Evolutionary conservation across 2,329 filamentous ascomycete species (phyloP).

Genomic region (Colletotrichum sp.): DNA sequence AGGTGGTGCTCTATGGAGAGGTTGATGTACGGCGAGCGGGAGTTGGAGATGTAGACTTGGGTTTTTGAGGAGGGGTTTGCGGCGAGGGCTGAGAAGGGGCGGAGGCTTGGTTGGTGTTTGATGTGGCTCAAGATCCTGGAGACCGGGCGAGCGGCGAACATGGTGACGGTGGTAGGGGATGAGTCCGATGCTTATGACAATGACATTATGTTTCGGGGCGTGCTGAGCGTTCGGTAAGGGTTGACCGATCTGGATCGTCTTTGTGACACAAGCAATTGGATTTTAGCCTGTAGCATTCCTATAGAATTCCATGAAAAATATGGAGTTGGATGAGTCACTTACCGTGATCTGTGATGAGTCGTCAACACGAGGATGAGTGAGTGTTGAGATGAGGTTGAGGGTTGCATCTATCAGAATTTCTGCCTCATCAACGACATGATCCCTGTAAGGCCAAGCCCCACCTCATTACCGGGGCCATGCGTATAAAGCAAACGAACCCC

Average conservation of each 20-base stretch:
- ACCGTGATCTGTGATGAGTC: background rate
- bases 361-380: background rate
- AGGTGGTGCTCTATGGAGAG: constrained; percentile 94
- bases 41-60: constrained; percentile 76
- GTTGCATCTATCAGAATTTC: constrained; percentile 16
- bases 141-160: background rate
- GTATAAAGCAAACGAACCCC: constrained; percentile 3
- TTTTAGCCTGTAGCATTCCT: background rate
- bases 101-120: background rate
- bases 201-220: background rate
- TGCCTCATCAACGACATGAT: background rate
- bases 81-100: constrained; percentile 28
- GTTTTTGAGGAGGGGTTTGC: constrained; percentile 50
- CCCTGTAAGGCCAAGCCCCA: background rate
- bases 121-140: background rate
- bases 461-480: constrained; percentile 9
- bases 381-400: constrained; percentile 3
- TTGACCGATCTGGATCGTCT: background rate
- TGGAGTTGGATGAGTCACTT: background rate
- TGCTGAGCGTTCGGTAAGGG: background rate
- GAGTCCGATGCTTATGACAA: background rate
- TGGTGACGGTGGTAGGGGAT: background rate
- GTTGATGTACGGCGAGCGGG: constrained; percentile 82
- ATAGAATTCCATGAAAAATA: too few relatives aligned
- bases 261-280: background rate